These are phyloP conservation scores for Xerocomellus intermedius DNA, from an alignment of 768 basidiomycete species.

Conservation along the genomic window DNA sequence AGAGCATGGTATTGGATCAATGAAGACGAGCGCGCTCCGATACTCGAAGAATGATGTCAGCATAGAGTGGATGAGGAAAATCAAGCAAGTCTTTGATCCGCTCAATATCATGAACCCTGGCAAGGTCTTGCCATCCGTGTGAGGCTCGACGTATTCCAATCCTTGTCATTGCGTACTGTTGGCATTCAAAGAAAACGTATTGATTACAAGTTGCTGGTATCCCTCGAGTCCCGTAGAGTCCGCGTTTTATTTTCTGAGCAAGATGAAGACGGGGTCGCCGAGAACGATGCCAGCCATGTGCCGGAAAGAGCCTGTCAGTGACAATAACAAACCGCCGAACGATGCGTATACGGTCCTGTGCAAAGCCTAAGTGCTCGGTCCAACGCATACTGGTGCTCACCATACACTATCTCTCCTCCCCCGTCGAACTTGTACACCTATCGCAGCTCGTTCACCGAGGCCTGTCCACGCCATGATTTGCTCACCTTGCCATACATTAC, in stretches of 20 bases:
- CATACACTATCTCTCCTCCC: slow-evolving; percentile 79
- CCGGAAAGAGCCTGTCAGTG: slow-evolving; percentile 75
- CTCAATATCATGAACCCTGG: slow-evolving; percentile 91
- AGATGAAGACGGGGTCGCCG: slow-evolving; percentile 88
- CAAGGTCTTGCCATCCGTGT: slow-evolving; percentile 54
- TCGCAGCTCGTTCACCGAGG: slow-evolving; percentile 10
- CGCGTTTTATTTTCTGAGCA: slow-evolving; percentile 67
- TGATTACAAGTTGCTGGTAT: no score
- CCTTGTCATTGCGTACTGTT: not conserved
- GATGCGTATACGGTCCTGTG: slow-evolving; percentile 91
- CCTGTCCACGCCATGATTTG: not conserved
- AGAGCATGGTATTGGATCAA: slow-evolving; percentile 94
- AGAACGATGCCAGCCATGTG: slow-evolving; percentile 88
- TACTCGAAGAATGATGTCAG: slow-evolving; percentile 83
- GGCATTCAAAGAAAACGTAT: not conserved
- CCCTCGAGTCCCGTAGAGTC: not conserved
- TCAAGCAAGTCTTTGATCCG: slow-evolving; percentile 89
- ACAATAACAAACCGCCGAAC: slow-evolving; percentile 94
- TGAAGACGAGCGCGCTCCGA: slow-evolving; percentile 87
- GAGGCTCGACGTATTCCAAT: not conserved
- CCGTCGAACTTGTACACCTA: slow-evolving; percentile 98
- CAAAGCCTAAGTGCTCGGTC: not conserved
- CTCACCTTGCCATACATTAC: slow-evolving; percentile 97
- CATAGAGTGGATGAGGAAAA: slow-evolving; percentile 85
- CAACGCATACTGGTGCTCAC: not conserved